Percentiles rank a stretch among this genome's conserved stretches.
Evolutionary conservation across 257 asterid species (phyloP).

Genomic region (Perilla frutescens): DNA sequence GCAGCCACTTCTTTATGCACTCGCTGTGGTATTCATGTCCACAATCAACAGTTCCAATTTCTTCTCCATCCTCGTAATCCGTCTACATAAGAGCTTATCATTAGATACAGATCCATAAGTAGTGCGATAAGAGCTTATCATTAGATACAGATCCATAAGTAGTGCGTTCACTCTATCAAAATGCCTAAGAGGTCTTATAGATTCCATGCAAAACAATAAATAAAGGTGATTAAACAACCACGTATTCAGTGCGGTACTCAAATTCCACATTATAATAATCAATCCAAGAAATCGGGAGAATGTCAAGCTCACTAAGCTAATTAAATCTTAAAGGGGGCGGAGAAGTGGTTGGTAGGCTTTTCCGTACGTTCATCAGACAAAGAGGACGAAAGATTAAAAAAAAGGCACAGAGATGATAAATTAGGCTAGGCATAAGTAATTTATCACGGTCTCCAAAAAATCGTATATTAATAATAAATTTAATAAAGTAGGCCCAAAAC

Average conservation of each 20-base stretch:
- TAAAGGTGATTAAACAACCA: not conserved
- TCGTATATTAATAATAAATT: not conserved
- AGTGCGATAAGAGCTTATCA: not conserved
- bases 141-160: not conserved
- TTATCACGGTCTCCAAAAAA: not conserved
- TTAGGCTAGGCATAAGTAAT: no score
- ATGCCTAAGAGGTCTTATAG: not conserved
- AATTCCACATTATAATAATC: not conserved
- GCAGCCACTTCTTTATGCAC: slow-evolving; percentile 75
- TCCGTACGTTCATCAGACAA: no score
- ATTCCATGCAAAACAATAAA: not conserved
- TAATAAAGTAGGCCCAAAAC: not conserved
- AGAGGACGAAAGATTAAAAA: no score
- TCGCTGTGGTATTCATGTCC: slow-evolving; percentile 77
- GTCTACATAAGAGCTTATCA: slow-evolving; percentile 43
- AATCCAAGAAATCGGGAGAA: not conserved
- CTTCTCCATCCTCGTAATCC: slow-evolving; percentile 57
- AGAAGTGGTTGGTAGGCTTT: no score
- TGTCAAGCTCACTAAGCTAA: no score
- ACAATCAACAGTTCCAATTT: slow-evolving; percentile 61
- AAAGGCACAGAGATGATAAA: no score
- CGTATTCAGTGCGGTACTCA: not conserved
- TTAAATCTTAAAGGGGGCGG: no score
- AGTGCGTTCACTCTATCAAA: not conserved
- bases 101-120: not conserved